These are phyloP conservation scores for Fusarium solani-melongenae DNA, from an alignment of 2,329 filamentous ascomycete genomes.

Conservation along the genomic window DNA sequence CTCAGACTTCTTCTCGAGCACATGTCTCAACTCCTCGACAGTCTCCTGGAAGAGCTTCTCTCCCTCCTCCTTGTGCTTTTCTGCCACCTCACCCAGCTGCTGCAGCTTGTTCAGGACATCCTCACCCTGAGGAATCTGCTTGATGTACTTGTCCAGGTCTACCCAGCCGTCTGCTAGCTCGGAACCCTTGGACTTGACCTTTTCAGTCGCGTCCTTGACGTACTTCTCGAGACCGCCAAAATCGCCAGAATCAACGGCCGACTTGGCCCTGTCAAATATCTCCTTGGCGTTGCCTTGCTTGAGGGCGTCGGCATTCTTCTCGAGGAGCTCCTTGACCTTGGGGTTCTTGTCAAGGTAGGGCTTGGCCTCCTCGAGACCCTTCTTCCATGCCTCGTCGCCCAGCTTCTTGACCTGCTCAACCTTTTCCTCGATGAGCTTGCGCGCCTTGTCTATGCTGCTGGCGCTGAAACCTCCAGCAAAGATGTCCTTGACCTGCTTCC, in stretches of 20 bases:
- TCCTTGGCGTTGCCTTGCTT: conserved; percentile 75
- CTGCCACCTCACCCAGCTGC: conserved; percentile 71
- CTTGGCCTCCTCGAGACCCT: conserved; percentile 76
- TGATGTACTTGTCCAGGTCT: conserved; percentile 70
- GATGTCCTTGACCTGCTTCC: conserved; percentile 73
- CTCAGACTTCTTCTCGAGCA: conserved; percentile 69
- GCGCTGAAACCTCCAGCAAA: conserved; percentile 69
- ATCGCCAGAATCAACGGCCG: conserved; percentile 71
- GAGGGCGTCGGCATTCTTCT: conserved; percentile 75
- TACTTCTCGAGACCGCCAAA: conserved; percentile 56
- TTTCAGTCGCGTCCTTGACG: conserved; percentile 45
- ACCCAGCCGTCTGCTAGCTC: conserved; percentile 53
- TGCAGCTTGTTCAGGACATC: conserved; percentile 74
- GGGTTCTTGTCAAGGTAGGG: conserved; percentile 81
- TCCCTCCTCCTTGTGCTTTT: conserved; percentile 76
- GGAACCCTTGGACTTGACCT: conserved; percentile 60
- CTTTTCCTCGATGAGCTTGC: conserved; percentile 76
- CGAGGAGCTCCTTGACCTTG: conserved; percentile 77
- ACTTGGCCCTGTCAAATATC: conserved; percentile 71
- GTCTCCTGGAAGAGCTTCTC: conserved; percentile 77
- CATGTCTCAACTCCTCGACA: conserved; percentile 72
- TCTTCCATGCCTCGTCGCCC: conserved; percentile 78
- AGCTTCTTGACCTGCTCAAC: conserved; percentile 72
- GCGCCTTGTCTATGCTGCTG: conserved; percentile 63
- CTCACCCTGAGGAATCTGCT: conserved; percentile 71